Conservation (phyloP, 2,329 filamentous ascomycete species). For the Aspergillus awamori region DNA sequence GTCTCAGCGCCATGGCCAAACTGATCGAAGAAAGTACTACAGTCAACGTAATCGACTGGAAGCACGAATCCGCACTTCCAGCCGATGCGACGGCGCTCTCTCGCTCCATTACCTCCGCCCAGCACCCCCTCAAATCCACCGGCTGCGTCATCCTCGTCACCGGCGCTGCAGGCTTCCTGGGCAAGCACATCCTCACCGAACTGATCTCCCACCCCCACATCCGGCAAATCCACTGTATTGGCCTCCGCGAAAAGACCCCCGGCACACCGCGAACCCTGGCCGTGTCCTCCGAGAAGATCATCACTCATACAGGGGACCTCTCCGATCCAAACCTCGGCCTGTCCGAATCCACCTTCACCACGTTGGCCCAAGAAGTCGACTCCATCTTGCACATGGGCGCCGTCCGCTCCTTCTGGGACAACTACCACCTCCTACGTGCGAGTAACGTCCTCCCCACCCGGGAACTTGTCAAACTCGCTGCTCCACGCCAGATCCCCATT, state of each 20-base stretch:
- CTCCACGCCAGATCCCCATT: conserved; percentile 28
- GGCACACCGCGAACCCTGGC: neutral
- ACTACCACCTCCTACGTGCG: conserved; percentile 28
- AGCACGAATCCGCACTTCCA: neutral
- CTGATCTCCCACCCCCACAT: neutral
- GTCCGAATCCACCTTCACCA: neutral
- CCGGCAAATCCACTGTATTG: conserved; percentile 9
- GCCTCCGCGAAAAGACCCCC: neutral
- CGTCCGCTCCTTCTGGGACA: conserved; percentile 27
- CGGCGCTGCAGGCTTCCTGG: conserved; percentile 13
- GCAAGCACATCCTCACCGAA: neutral
- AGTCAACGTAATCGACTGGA: neutral
- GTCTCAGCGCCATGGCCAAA: neutral
- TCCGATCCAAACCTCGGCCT: neutral
- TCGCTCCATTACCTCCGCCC: neutral
- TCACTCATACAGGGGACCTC: conserved; percentile 1
- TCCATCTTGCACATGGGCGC: conserved; percentile 9
- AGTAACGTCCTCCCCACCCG: conserved; percentile 30
- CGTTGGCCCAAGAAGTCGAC: neutral
- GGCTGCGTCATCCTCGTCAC: conserved; percentile 5
- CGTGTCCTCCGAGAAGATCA: neutral
- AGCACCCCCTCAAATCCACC: neutral
- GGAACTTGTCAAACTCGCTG: conserved; percentile 24
- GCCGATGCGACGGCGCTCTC: neutral
- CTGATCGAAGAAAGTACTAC: neutral